A percentile compares a stretch with the other conserved stretches of the same genome.
Conservation (phyloP, 2,329 filamentous ascomycete genomes). For the Chaetomiaceae sp. region DNA sequence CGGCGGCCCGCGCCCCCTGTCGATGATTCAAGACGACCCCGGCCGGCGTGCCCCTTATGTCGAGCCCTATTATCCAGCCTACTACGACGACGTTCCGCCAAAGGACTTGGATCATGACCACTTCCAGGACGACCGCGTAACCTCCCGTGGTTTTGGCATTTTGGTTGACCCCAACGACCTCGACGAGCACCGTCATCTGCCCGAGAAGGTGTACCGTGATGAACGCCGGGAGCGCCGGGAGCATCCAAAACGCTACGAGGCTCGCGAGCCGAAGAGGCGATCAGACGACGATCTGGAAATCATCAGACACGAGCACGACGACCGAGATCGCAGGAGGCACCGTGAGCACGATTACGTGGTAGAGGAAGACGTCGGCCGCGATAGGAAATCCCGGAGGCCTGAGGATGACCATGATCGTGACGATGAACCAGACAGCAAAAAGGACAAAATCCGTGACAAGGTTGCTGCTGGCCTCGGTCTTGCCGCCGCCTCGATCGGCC, state of each 20-base stretch:
- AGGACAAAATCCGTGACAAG: constrained; percentile 45
- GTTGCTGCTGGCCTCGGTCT: constrained; percentile 45
- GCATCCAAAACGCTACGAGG: constrained; percentile 21
- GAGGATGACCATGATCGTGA: constrained; percentile 34
- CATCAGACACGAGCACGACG: constrained; percentile 18
- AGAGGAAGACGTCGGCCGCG: constrained; percentile 18
- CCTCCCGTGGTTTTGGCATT: constrained; percentile 49
- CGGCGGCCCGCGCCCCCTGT: constrained; percentile 42
- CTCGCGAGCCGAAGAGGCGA: constrained; percentile 26
- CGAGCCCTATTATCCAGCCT: constrained; percentile 47
- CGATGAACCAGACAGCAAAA: constrained; percentile 37
- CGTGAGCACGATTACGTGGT: constrained; percentile 12
- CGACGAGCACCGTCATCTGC: constrained; percentile 30
- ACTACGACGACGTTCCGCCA: constrained; percentile 45
- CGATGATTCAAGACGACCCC: constrained; percentile 49
- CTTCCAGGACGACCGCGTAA: constrained; percentile 46
- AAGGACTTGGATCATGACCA: constrained; percentile 32
- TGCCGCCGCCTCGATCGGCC: constrained; percentile 46
- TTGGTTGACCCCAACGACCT: constrained; percentile 39
- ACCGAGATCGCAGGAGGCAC: constrained; percentile 15
- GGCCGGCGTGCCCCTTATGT: constrained; percentile 43
- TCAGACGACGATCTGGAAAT: constrained; percentile 31
- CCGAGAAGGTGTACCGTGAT: constrained; percentile 35
- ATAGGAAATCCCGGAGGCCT: constrained; percentile 26
- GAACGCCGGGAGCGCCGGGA: constrained; percentile 38